These are phyloP conservation scores for Wickerhamia fluorescens DNA, from an alignment of 805 yeast genomes.

Conservation along the genomic window DNA sequence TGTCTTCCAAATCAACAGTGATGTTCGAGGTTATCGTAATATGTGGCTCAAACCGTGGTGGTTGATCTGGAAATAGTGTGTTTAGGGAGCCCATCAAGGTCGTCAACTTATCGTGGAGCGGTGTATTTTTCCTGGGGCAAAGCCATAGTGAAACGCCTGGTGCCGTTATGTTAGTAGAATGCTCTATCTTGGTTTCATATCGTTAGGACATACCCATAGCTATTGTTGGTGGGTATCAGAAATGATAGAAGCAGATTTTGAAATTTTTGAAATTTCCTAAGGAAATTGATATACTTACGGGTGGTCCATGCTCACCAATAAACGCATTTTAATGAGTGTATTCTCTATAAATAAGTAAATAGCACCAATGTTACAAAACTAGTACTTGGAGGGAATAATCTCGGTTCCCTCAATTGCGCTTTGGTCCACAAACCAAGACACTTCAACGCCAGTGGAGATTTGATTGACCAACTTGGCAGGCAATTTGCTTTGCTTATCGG, in stretches of 20 bases:
- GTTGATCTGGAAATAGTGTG: constrained; percentile 62
- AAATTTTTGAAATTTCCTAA: too few species aligned
- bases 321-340: too few species aligned
- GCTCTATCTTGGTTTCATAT: too few species aligned
- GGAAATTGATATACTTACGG: too few species aligned
- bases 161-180: too few species aligned
- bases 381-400: constrained; percentile 33
- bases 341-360: too few species aligned
- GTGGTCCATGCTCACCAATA: too few species aligned
- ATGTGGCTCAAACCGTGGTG: constrained; percentile 69
- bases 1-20: constrained; percentile 30
- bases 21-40: constrained; percentile 66
- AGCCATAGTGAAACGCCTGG: constrained; percentile 65
- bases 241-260: too few species aligned
- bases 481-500: constrained; percentile 36
- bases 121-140: constrained; percentile 53
- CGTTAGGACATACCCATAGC: too few species aligned
- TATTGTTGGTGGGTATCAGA: neutral
- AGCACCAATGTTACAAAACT: too few species aligned
- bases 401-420: constrained; percentile 68
- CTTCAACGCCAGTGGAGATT: constrained; percentile 38
- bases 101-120: constrained; percentile 47
- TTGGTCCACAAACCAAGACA: constrained; percentile 78
- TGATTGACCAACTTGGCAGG: constrained; percentile 76
- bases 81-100: constrained; percentile 58